Conservation (phyloP, 768 basidiomycete species). For the Hypholoma fasciculare region DNA sequence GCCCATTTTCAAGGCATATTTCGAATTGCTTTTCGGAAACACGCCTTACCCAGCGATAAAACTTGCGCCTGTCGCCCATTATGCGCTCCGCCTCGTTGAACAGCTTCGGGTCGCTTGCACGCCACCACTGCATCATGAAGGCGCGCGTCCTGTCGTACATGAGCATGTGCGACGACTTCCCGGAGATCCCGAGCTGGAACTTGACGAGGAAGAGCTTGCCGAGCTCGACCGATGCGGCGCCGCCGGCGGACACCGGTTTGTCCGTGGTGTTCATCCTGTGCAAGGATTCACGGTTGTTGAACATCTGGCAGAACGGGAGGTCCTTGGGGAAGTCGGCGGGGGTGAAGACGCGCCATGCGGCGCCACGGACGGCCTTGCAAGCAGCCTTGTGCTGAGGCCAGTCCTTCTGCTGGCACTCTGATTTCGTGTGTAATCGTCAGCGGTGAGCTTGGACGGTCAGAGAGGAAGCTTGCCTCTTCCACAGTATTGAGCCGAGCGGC, state of each 20-base stretch:
- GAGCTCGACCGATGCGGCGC: constrained; percentile 28
- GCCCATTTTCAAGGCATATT: constrained; percentile 20
- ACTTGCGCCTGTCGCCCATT: constrained; percentile 15
- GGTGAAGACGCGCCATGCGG: constrained; percentile 34
- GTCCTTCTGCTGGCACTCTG: constrained; percentile 41
- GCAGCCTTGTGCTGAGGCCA: constrained; percentile 38
- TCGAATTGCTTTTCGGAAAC: constrained; percentile 16
- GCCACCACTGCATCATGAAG: constrained; percentile 31
- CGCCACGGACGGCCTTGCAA: constrained; percentile 39
- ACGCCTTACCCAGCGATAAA: constrained; percentile 20
- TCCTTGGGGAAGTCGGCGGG: constrained; percentile 10
- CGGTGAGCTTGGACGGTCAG: not conserved
- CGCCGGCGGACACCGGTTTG: constrained; percentile 12
- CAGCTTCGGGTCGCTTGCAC: constrained; percentile 1
- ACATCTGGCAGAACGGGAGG: not conserved
- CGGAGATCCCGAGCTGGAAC: constrained; percentile 29
- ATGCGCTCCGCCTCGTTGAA: constrained; percentile 12
- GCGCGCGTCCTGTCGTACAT: constrained; percentile 41
- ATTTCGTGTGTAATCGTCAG: not conserved
- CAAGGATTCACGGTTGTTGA: constrained; percentile 25
- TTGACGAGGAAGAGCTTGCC: constrained; percentile 41
- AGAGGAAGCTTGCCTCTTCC: constrained; percentile 26
- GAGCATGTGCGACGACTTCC: constrained; percentile 22
- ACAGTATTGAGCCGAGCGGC: constrained; percentile 37
- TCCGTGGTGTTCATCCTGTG: constrained; percentile 4